Base-by-base conservation (phyloP, 2,329 filamentous ascomycete genomes). In the Sporothrix curviconia region DNA sequence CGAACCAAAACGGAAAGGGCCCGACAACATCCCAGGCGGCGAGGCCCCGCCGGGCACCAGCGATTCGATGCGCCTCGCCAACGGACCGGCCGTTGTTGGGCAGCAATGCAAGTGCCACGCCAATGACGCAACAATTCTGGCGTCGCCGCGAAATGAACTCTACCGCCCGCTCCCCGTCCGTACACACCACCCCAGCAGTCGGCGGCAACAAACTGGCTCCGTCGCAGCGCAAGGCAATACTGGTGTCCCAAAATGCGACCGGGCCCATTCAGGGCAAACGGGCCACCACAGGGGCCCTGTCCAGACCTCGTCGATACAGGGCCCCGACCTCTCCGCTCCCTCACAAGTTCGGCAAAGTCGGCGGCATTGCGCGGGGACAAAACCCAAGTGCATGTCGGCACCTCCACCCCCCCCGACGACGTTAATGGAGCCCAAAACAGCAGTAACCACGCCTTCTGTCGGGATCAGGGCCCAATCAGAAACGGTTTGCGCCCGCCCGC, bases 381-480 rank as follows among this genome's bases (percentile, higher is more conserved):
- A n/a, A n/a, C n/a, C n/a, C n/a, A n/a, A n/a, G n/a, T n/a, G n/a
- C n/a, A n/a, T n/a, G n/a, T n/a, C n/a, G n/a, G n/a, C n/a, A n/a
- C n/a, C n/a, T n/a, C n/a, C n/a, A n/a, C n/a, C n/a, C n/a, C n/a
- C n/a, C n/a, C n/a, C n/a, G n/a, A n/a, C n/a, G n/a, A n/a, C n/a
- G n/a, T n/a, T n/a, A n/a, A n/a, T n/a, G n/a, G n/a, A n/a, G n/a
- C n/a, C n/a, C 32, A 55, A 56, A 34, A 39, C 30, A 7, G 77
- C 70, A 40, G 79, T 76, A 1, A 72, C 82, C 28, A 83, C 81
- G 1, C 80, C 80, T 0, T 79, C 80, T 2, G 80, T 83, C 47
- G 81, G 83, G 61, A 72, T 46, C 32, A 36, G 57, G 39, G 30
- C 37, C 54, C 19, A 56, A 30, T 4, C 74, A 75, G 39, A 81